Base-by-base conservation (phyloP, 2,329 filamentous ascomycete genomes). In the Westerdykella sp. region DNA sequence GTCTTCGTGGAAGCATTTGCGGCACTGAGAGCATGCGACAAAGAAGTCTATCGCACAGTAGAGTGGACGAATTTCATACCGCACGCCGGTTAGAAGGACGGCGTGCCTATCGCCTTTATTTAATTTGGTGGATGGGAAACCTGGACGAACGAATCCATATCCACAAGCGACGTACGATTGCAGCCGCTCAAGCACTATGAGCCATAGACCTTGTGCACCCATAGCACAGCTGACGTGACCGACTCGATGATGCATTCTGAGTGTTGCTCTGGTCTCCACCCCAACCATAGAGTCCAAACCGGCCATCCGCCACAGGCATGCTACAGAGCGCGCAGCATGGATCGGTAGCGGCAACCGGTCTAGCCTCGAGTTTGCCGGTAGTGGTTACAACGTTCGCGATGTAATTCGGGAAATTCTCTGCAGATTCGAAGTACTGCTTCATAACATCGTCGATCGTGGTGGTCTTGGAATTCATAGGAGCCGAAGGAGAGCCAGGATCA, bases 361-460 rank as follows among this genome's bases (percentile, higher is more conserved):
- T 62, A 21, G 79, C 69, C 37, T 81, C 73, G 34, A 97, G 74
- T 68, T 94, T 95, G 40, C 81, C 83, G n/a, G 86, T 84, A 28
- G 91, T 98, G 49, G 88, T 81, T 5, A 96, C 91, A 9, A 98
- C 93, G 63, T 98, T 98, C 25, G 90, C 85, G 53, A 98, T 90
- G 43, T 97, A 88, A 43, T 86, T 87, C 3, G 90, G 87, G 59
- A 94, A 96, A 46, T 84, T 85, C 62, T 95, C 90, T 13, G 95
- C 87, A 34, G 81, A 84, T 52, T 81, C 79, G 59, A 98, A 95
- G 65, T 96, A 98, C 44, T 88, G 83, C 45, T 76, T 72, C 83
- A 97, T 90, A 42, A 98, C 78, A 54, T 90, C 84, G 60, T 96
- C 89, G 56, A 98, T 96, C 37, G 88, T 94, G 37, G 87, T 77